Base-by-base conservation (phyloP, 805 yeast species). In the Saccharomycopsis sp. region DNA sequence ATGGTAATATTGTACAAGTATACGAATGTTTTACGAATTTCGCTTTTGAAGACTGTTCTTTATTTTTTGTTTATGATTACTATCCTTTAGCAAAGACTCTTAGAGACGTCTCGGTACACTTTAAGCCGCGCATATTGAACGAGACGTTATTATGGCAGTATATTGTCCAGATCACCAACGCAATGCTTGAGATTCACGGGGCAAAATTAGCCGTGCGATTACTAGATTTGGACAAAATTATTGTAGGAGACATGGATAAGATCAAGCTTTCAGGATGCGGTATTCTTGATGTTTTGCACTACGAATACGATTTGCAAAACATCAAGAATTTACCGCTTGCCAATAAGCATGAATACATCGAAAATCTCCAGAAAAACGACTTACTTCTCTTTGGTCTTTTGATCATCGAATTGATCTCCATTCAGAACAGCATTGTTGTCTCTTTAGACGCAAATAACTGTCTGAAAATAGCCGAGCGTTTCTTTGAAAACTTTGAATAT, bases 1-100 rank as follows among this genome's bases (percentile, higher is more conserved):
- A 75, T 62, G 29, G 41, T 15, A 85, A 86, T 65, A 73, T 89
- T 22, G 88, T 87, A 1, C 77, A 79, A 47, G 72, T 90, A 3
- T 79, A 81, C 50, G 97, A 92, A 68, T 90, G 94, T 3, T 93
- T 94, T 70, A 86, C 97, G 0, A 84, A 93, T 3, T 81, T 90
- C 58, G 86, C 90, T 3, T 94, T 94, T 74, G 93, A 89, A 51
- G 94, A 88, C 65, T 77, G 78, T 53, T 84, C 94, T 0, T 76
- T 94, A 58, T 79, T 90, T 49, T 74, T 91, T 51, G 86, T 88
- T 2, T 89, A 90, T 71, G 97, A 93, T 67, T 94, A 83, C 69
- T 88, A 80, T 70, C 97, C 99, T 23, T 75, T 83, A 61, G 79
- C 96, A 0, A 74, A 75, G 57, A 87, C 96, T 1, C 73, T 93